Percentiles rank a stretch among this genome's conserved stretches.
phyloP scores from a whole-genome alignment of 805 yeast species.

The Kodamaea nitidulidarum region DNA sequence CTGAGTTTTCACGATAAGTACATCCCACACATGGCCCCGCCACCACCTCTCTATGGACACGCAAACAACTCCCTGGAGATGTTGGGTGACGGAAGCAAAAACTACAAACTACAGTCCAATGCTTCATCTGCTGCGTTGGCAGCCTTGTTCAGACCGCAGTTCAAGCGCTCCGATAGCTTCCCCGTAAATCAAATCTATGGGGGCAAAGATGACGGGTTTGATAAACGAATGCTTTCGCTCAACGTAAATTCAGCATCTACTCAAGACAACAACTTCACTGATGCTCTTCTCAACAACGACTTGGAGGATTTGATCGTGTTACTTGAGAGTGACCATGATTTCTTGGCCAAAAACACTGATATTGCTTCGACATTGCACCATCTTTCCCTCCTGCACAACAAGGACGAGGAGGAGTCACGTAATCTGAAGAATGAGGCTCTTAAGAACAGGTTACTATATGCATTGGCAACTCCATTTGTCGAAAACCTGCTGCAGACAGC shows the following conservation, averaged over 20 bases:
- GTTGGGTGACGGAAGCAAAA: slow-evolving; percentile 11
- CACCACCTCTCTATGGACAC: slow-evolving; percentile 11
- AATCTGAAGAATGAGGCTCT: slow-evolving; percentile 36
- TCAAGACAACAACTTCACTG: slow-evolving; percentile 2
- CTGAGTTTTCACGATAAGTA: slow-evolving; percentile 6
- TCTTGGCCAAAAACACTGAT: slow-evolving; percentile 30
- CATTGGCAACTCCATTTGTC: slow-evolving; percentile 64
- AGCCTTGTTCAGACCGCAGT: slow-evolving; percentile 39
- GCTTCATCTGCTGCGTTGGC: slow-evolving; percentile 47
- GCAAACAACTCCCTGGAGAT: slow-evolving; percentile 18
- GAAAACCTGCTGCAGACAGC: slow-evolving; percentile 32
- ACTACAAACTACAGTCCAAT: slow-evolving; percentile 27
- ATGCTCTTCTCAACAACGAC: slow-evolving; percentile 32
- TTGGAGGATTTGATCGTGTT: slow-evolving; percentile 47
- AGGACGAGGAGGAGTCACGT: slow-evolving; percentile 14
- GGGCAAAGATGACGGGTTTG: slow-evolving; percentile 5
- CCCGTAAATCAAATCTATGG: slow-evolving; percentile 22
- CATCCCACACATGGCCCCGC: slow-evolving; percentile 6
- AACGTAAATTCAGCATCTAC: not conserved
- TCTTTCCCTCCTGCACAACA: slow-evolving; percentile 45
- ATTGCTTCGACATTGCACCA: slow-evolving; percentile 56
- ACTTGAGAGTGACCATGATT: slow-evolving; percentile 36
- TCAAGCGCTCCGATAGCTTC: slow-evolving; percentile 34
- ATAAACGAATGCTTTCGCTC: slow-evolving; percentile 6
- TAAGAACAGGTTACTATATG: slow-evolving; percentile 49